A percentile compares a stretch with the other conserved stretches of the same genome.
These are phyloP conservation scores for Carex sylvatica DNA, from an alignment of 202 grass and related monocot species.

Conservation along the genomic window DNA sequence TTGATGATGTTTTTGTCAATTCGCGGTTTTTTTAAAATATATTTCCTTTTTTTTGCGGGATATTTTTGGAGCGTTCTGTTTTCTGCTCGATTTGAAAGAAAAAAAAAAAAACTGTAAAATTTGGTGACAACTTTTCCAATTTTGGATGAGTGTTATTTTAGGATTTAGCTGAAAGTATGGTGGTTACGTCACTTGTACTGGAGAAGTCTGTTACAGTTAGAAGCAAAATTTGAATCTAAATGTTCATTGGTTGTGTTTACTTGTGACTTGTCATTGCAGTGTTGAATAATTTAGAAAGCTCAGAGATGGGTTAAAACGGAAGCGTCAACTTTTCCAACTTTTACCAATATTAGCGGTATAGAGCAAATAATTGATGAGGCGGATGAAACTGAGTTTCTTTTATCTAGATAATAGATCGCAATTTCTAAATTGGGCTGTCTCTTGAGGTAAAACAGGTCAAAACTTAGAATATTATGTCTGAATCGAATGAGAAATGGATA, in stretches of 20 bases:
- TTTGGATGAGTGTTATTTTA: not conserved
- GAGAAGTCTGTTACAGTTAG: not conserved
- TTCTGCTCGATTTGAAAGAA: not conserved
- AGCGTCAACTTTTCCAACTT: not conserved
- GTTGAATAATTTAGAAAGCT: not conserved
- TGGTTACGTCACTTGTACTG: not conserved
- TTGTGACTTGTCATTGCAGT: constrained; percentile 10
- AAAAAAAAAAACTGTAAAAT: not conserved
- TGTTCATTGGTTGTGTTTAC: not conserved
- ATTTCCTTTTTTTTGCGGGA: not conserved
- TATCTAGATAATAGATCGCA: constrained; percentile 6
- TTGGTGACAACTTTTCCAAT: constrained; percentile 6
- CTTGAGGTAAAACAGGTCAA: constrained; percentile 31
- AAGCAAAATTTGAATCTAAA: not conserved
- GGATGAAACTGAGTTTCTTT: constrained; percentile 1
- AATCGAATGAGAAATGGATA: constrained; percentile 78
- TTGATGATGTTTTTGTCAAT: not conserved
- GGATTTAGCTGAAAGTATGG: not conserved
- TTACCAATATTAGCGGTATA: not conserved
- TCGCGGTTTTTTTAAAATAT: not conserved
- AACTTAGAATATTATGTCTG: constrained; percentile 51
- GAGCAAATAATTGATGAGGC: constrained; percentile 5
- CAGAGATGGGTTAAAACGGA: not conserved
- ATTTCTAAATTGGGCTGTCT: constrained; percentile 38
- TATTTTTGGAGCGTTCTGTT: not conserved